Evolutionary conservation across 371 early-diverging fungal genomes (phyloP), one percentile per base, ranked within the genome.

Genomic region (Encephalitozoon hellem): DNA sequence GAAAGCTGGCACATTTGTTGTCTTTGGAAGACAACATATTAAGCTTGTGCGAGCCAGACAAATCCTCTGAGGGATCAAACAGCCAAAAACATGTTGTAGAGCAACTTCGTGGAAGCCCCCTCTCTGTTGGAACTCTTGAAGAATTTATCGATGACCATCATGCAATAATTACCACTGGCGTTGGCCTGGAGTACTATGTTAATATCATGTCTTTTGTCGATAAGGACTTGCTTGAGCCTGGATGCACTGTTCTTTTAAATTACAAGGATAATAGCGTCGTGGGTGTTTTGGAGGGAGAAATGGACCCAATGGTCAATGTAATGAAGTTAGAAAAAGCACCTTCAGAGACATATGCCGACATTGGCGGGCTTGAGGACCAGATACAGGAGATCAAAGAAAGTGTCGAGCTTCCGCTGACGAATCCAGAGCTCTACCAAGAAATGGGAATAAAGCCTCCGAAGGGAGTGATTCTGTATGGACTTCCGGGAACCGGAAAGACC

Each of bases 271-370:
- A 59, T 68, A 87, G 93, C 5, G 91, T 97, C 38, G 91, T 97
- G 21, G 97, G 97, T 80, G 95, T 95, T 12, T 88, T 99, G 0
- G 89, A 90, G 53, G 94, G 96, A 77, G 95, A 97, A 83, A 89
- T 91, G 2, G 97, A 97, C 85, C 97, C 99, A 6, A 90, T 94
- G 90, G 97, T 98, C 34, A 94, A 92, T 82, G 94, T 98, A 18
- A 98, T 98, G 98, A 99, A 96, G 86, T 87, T 99, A 23, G 99
- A 98, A 76, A 99, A 97, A 84, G 98, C 96, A 18, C 99, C 99
- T 2, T 91, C 95, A 11, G 95, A 95, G 83, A 94, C 97, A 9
- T 99, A 99, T 82, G 96, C 93, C 4, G 95, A 95, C 84, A 92
- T 99, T 74, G 99, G 99, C 83, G 99, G 99, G 78, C 86, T 98